phyloP scores from a whole-genome alignment of 768 basidiomycete genomes.

The Phaeotremella fagi region DNA sequence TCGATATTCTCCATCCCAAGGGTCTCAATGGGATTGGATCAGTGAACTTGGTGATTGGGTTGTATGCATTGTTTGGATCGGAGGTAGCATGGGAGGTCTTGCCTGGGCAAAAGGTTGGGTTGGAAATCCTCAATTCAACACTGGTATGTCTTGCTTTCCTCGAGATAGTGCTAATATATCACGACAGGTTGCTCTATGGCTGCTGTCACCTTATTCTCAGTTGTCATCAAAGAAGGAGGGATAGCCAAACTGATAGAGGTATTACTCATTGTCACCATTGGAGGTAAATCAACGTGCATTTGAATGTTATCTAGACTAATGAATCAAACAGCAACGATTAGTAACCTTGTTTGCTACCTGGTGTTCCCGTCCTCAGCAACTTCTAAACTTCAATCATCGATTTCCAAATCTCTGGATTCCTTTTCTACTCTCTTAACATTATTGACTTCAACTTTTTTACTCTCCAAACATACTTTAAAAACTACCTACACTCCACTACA shows the following conservation, averaged over 20 bases:
- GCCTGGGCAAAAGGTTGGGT: slow-evolving; percentile 94
- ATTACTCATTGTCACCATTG: slow-evolving; percentile 69
- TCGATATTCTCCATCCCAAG: slow-evolving; percentile 35
- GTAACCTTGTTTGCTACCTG: slow-evolving; percentile 76
- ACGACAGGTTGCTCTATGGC: slow-evolving; percentile 50
- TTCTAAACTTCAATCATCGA: slow-evolving; percentile 64
- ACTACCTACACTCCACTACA: slow-evolving; percentile 53
- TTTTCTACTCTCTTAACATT: slow-evolving; percentile 79
- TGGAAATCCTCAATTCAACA: slow-evolving; percentile 79
- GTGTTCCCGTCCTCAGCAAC: slow-evolving; percentile 85
- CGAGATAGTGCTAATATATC: slow-evolving; percentile 1
- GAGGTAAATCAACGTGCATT: slow-evolving; percentile 47
- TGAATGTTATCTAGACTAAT: background rate
- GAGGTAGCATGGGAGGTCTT: slow-evolving; percentile 68
- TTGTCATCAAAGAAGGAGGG: slow-evolving; percentile 90
- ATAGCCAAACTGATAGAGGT: slow-evolving; percentile 67
- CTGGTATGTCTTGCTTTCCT: slow-evolving; percentile 53
- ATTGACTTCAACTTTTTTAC: slow-evolving; percentile 77
- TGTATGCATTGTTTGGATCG: slow-evolving; percentile 71
- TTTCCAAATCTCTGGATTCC: slow-evolving; percentile 78
- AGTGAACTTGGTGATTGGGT: slow-evolving; percentile 62
- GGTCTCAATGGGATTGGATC: slow-evolving; percentile 37
- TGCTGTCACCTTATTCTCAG: slow-evolving; percentile 65
- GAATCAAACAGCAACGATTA: slow-evolving; percentile 54
- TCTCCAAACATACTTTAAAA: slow-evolving; percentile 53